Base-by-base conservation (phyloP, 768 basidiomycete genomes). In the Coprinellus aureogranulatus region DNA sequence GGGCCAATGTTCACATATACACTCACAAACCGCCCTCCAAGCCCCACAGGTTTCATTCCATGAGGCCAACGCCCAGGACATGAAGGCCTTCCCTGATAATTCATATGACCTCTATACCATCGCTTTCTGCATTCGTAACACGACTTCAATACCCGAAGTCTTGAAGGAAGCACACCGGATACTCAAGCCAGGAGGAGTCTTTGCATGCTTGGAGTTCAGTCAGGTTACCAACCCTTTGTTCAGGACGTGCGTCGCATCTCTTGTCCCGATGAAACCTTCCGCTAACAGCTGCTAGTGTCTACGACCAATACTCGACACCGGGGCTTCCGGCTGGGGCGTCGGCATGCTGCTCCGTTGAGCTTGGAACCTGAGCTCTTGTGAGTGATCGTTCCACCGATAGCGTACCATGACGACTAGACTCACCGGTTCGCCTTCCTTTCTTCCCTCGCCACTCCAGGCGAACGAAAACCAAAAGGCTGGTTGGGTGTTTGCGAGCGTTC, bases 71-170 rank as follows among this genome's bases (percentile, higher is more conserved):
- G 97, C 97, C 2, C 94, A 98, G 68, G 79, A 78, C 12, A 75
- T 99, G 18, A 81, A 87, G 0, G 77, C 83, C 54, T 94, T 99
- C 69, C 76, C 81, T 4, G 84, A 89, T 65, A 86, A 92, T 70
- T 84, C 91, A 18, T 93, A 95, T 62, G 94, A 99, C 74, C 77
- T 98, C 18, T 99, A 99, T 76, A 99, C 97, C 26, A 98, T 99
- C 70, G 94, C 97, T 0, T 99, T 99, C 65, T 96, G 97, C 25
- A 98, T 98, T 64, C 83, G 97, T 39, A 99, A 99, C 68, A 95
- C 93, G 76, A 99, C 97, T 18, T 92, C 91, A 48, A 84, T 98
- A 57, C 89, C 90, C 1, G 87, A 84, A 23, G 97, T 94, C 16
- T 77, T 99, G 45, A 80, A 80, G 57, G 94, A 98, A 70, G 97